Evolutionary conservation across 2,329 filamentous ascomycete genomes (phyloP), one percentile per base, ranked within the genome.

Genomic region (Fusarium oligoseptatum): DNA sequence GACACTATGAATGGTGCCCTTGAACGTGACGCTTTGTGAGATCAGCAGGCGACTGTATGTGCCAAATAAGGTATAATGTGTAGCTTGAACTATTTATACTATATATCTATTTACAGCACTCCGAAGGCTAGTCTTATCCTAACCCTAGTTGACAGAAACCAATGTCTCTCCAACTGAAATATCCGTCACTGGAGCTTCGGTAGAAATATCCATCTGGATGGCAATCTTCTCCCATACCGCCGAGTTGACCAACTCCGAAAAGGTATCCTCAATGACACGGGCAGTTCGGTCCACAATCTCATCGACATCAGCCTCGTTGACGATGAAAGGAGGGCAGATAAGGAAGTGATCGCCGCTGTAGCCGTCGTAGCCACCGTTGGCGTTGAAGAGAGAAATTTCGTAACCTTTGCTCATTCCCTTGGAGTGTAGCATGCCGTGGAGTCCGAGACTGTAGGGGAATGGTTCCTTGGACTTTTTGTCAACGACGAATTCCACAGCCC

Each of bases 291-390:
- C 64, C 3, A 77, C 73, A 36, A 77, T 77, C 9, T 75, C 68
- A 17, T 77, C 73, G 1, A 77, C 43, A 34, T 77, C 75, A 3
- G 41, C 22, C 39, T 75, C 45, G 0, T 67, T 55, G 2, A 77
- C 68, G 5, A 76, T 71, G 9, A 76, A 77, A 3, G 75, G 75
- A 0, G 75, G 75, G 5, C 71, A 76, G 50, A 77, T 55, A 1
- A 77, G 12, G 4, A 77, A 77, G 27, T 77, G 73, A 17, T 77
- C 75, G 0, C 75, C 75, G 2, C 62, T 74, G 41, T 76, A 76
- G 0, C 75, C 75, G n/a, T 77, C 75, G 27, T 74, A 76, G 1
- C 75, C 76, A 0, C 75, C 75, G 2, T 72, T 73, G 5, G 75
- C 75, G 29, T 77, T 76, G 41, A 77, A 77, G 4, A 77, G 50